phyloP scores from a whole-genome alignment of 495 filamentous ascomycete species.

The Xylaria longipes region DNA sequence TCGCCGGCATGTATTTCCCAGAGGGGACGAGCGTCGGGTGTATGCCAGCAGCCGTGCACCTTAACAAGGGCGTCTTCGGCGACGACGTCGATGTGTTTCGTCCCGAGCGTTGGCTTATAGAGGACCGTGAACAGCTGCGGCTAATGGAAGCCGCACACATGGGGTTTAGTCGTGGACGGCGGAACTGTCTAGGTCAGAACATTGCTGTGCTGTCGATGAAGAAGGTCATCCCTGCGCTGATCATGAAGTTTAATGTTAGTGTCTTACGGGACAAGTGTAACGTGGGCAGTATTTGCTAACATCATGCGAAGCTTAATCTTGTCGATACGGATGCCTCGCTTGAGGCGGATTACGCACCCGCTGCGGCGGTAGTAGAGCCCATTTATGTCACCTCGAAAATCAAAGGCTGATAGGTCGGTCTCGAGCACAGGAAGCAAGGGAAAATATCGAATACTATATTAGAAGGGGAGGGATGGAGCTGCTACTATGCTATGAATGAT shows the following conservation, averaged over 20 bases:
- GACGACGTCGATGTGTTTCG: slow-evolving; percentile 57
- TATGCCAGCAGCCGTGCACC: slow-evolving; percentile 53
- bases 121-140: slow-evolving; percentile 40
- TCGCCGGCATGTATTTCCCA: slow-evolving; percentile 59
- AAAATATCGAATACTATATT: not conserved
- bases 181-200: slow-evolving; percentile 70
- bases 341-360: slow-evolving; percentile 26
- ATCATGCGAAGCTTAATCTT: slow-evolving; percentile 26
- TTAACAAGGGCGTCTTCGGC: slow-evolving; percentile 57
- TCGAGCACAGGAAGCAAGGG: not conserved
- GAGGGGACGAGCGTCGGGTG: slow-evolving; percentile 48
- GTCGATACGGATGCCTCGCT: slow-evolving; percentile 29
- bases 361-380: slow-evolving; percentile 19
- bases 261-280: not conserved
- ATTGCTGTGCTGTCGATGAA: slow-evolving; percentile 68
- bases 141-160: slow-evolving; percentile 53
- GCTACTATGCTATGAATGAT: not conserved
- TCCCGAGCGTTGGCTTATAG: slow-evolving; percentile 63
- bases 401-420: slow-evolving; percentile 16
- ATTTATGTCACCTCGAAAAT: slow-evolving; percentile 26
- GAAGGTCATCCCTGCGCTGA: slow-evolving; percentile 66
- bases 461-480: not conserved
- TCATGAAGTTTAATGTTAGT: slow-evolving; percentile 44
- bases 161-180: slow-evolving; percentile 64
- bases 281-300: slow-evolving; percentile 24